Percentiles rank a stretch among this genome's conserved stretches.
phyloP scores from a whole-genome alignment of 2,329 filamentous ascomycete genomes.

The Hypoxylon sp. region DNA sequence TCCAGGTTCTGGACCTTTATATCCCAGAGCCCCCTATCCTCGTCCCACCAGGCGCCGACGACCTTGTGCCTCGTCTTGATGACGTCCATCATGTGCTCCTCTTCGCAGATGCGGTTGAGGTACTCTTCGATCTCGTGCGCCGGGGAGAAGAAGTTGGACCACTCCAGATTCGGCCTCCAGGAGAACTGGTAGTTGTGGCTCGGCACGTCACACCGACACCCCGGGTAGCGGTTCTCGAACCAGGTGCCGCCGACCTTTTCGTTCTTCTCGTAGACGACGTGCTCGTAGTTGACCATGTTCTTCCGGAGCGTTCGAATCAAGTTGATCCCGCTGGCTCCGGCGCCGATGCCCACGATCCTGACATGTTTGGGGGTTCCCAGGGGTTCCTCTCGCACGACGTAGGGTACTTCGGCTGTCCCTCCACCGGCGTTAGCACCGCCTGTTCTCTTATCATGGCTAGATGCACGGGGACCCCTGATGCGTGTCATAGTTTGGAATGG shows the following conservation, averaged over 20 bases:
- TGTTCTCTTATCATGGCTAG: constrained; percentile 23
- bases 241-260: constrained; percentile 63
- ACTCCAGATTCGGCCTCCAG: constrained; percentile 66
- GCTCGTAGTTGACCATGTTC: constrained; percentile 53
- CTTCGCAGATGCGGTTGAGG: constrained; percentile 56
- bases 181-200: constrained; percentile 70
- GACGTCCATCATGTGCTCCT: constrained; percentile 53
- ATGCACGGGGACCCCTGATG: constrained; percentile 30
- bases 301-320: constrained; percentile 55
- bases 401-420: constrained; percentile 37
- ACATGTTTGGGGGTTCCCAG: constrained; percentile 51
- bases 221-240: constrained; percentile 66
- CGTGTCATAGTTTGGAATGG: constrained; percentile 41
- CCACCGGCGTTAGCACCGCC: constrained; percentile 31
- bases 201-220: constrained; percentile 64
- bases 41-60: constrained; percentile 54
- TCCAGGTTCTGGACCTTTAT: constrained; percentile 51
- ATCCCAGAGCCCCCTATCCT: constrained; percentile 53
- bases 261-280: constrained; percentile 65
- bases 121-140: constrained; percentile 65
- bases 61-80: constrained; percentile 57
- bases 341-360: constrained; percentile 55
- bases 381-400: constrained; percentile 49
- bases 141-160: constrained; percentile 64
- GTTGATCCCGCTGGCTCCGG: constrained; percentile 55